phyloP scores from a whole-genome alignment of 2,329 filamentous ascomycete genomes.

The Cercospora berteroae region DNA sequence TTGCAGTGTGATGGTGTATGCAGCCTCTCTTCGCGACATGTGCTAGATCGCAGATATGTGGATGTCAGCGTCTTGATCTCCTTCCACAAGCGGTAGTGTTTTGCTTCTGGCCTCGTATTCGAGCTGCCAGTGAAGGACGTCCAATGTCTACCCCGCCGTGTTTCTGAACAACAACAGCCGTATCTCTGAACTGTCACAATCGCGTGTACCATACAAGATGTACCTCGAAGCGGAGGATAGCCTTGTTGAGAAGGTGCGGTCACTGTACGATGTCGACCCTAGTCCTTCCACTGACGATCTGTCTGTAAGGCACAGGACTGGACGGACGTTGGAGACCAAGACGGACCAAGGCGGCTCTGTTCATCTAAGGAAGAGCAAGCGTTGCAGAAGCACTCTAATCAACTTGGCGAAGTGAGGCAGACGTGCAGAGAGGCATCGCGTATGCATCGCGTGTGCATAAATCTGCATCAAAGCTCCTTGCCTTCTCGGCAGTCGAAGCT shows the following conservation, averaged over 20 bases:
- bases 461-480: background rate
- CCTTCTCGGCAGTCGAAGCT: background rate
- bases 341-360: background rate
- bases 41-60: background rate
- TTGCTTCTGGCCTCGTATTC: background rate
- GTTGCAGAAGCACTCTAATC: conserved; percentile 5
- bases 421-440: background rate
- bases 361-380: background rate
- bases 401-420: background rate
- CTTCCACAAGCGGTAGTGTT: background rate
- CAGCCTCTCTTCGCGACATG: background rate
- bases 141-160: background rate
- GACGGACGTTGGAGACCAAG: conserved; percentile 2
- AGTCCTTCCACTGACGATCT: background rate
- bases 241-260: background rate
- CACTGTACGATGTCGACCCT: background rate
- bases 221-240: background rate
- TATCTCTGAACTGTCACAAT: background rate
- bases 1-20: background rate
- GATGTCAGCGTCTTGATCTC: background rate
- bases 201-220: background rate
- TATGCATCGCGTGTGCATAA: background rate
- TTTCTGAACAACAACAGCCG: background rate
- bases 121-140: background rate
- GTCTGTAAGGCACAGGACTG: background rate